These are phyloP conservation scores for Vaccinium vitisidaea DNA, from an alignment of 148 eudicot species.

Conservation along the genomic window DNA sequence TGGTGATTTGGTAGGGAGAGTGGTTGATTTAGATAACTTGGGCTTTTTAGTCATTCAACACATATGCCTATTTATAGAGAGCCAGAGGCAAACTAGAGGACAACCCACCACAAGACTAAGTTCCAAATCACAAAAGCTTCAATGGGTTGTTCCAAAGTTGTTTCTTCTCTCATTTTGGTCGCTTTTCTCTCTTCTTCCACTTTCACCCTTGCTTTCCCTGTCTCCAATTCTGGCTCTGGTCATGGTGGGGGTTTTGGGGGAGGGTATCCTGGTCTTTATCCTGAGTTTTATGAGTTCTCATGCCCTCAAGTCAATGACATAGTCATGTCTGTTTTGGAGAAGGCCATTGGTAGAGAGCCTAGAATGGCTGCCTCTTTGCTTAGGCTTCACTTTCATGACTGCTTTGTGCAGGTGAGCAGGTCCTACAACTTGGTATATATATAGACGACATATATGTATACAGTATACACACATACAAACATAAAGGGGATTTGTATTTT, in stretches of 20 bases:
- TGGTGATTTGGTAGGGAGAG: conserved; percentile 50
- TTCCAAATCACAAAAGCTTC: neutral
- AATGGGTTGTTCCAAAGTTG: conserved; percentile 42
- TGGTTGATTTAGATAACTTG: conserved; percentile 35
- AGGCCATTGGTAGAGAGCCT: conserved; percentile 62
- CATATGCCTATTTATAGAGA: conserved; percentile 11
- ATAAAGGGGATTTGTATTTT: neutral
- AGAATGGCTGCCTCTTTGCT: conserved; percentile 90
- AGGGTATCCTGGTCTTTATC: conserved; percentile 35
- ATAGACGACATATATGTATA: neutral
- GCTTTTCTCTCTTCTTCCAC: conserved; percentile 29
- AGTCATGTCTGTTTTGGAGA: conserved; percentile 63
- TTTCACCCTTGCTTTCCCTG: conserved; percentile 45
- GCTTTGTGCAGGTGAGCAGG: conserved; percentile 96
- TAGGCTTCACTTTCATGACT: conserved; percentile 87
- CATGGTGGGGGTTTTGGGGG: conserved; percentile 23
- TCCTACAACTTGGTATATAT: conserved; percentile 10
- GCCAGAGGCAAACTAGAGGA: neutral
- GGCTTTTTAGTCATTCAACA: neutral
- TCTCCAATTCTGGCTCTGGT: conserved; percentile 34
- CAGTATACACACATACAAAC: neutral
- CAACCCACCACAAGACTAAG: conserved; percentile 17
- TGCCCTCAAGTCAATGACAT: conserved; percentile 87
- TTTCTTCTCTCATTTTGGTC: conserved; percentile 18
- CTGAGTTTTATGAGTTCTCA: conserved; percentile 60